Evolutionary conservation across 192 early-diverging fungal genomes (phyloP), one percentile per base, ranked within the genome.

Genomic region (Mortierella alpina): DNA sequence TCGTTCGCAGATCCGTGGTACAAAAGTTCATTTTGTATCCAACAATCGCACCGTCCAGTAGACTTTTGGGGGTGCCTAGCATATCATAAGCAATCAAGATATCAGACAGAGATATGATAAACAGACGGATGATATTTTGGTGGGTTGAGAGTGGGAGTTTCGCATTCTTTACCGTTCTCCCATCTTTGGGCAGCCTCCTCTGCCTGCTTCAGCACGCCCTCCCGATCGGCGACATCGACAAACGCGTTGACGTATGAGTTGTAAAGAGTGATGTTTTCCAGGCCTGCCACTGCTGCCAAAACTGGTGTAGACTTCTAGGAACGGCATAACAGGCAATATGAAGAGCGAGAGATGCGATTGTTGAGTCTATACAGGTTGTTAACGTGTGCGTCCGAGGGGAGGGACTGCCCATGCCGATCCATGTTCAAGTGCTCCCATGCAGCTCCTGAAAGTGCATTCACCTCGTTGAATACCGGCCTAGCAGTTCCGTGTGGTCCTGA

Each of bases 11-110:
- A 6, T 59, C 59, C 6, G 61, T 52, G 0, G 91, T 92, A 55
- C 91, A 91, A 67, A 98, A 89, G 63, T 96, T 96, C 86, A 90
- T 90, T 72, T 98, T 98, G 66, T 95, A 81, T 13, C 87, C 93
- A 9, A 96, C 79, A 0, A 90, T 79, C 64, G 91, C 84, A 10
- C 90, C 94, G 44, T 91, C 85, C 13, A 96, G 66, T n/a, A 83
- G 69, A 7, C 88, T 80, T 57, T 76, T 74, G 12, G 71, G 9
- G 22, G 47, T 46, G 45, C 49, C 75, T 73, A 50, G 56, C 48
- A 55, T 62, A 50, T 51, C 10, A 6, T 12, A 22, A 41, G 41
- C 0, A 14, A 22, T 13, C 4, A 10, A 44, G 14, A 54, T 22
- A 55, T 31, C 31, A 31, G 31, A 31, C 31, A 2, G 31, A 18